Conservation (phyloP, 257 asterid species). For the Nemophila menziesii region DNA sequence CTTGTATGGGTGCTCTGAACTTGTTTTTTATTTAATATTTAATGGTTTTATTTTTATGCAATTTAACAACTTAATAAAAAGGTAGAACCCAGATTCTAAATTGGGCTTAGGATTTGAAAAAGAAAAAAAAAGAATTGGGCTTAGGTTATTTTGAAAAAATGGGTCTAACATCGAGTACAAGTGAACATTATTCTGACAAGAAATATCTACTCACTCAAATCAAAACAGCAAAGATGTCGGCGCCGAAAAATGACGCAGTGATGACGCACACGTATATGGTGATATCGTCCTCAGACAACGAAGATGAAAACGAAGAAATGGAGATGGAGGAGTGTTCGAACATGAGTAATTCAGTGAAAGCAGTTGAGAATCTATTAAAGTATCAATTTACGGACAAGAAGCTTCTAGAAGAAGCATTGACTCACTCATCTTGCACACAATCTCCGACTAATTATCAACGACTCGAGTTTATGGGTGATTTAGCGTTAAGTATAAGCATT, state of each 20-base stretch:
- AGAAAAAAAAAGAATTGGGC: too few relatives aligned
- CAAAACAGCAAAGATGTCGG: too few relatives aligned
- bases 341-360: conserved; percentile 29
- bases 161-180: too few relatives aligned
- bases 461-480: conserved; percentile 75
- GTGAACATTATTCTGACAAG: too few relatives aligned
- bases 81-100: too few relatives aligned
- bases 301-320: neutral
- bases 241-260: conserved; percentile 4
- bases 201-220: too few relatives aligned
- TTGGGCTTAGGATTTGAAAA: too few relatives aligned
- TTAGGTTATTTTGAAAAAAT: too few relatives aligned
- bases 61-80: too few relatives aligned
- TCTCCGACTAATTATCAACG: conserved; percentile 67
- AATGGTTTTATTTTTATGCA: too few relatives aligned
- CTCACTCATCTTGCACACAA: conserved; percentile 61
- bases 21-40: too few relatives aligned
- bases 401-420: conserved; percentile 60
- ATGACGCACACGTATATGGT: neutral
- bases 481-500: conserved; percentile 49
- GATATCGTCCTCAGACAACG: neutral
- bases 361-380: conserved; percentile 38
- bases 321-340: conserved; percentile 9
- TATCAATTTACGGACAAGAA: conserved; percentile 35
- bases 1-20: too few relatives aligned